Percentiles rank a stretch among this genome's conserved stretches.
phyloP scores from a whole-genome alignment of 371 early-diverging fungal species.

The Syncephalastrum monosporum region DNA sequence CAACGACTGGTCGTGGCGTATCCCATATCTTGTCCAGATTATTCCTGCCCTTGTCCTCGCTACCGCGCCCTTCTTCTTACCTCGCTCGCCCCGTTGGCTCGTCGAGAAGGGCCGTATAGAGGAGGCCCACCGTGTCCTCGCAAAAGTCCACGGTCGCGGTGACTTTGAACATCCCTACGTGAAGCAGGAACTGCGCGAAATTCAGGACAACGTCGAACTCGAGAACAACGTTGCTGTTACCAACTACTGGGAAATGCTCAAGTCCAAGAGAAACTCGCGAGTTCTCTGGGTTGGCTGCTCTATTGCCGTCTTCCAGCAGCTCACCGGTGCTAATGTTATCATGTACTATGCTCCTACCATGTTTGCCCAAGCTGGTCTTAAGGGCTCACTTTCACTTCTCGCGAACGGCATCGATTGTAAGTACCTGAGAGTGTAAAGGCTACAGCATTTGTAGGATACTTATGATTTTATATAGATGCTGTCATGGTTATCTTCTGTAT shows the following conservation, averaged over 20 bases:
- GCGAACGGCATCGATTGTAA: slow-evolving; percentile 65
- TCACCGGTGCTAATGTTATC: slow-evolving; percentile 52
- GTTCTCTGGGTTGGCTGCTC: slow-evolving; percentile 68
- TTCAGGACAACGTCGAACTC: slow-evolving; percentile 66
- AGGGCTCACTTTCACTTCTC: slow-evolving; percentile 44
- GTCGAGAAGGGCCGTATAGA: slow-evolving; percentile 41
- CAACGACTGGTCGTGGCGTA: slow-evolving; percentile 42
- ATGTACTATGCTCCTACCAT: slow-evolving; percentile 62
- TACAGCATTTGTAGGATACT: not conserved
- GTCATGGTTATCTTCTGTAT: slow-evolving; percentile 71
- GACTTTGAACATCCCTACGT: slow-evolving; percentile 59
- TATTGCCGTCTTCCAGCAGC: slow-evolving; percentile 67
- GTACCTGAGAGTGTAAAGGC: slow-evolving; percentile 16
- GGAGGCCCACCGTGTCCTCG: slow-evolving; percentile 75
- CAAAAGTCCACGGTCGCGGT: slow-evolving; percentile 67
- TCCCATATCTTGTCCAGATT: slow-evolving; percentile 54
- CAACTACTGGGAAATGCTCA: slow-evolving; percentile 71
- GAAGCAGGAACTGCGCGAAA: slow-evolving; percentile 72
- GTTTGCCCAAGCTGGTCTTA: slow-evolving; percentile 69
- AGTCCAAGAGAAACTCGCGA: slow-evolving; percentile 58
- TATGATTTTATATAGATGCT: slow-evolving; percentile 59
- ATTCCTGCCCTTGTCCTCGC: slow-evolving; percentile 45
- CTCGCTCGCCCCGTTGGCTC: slow-evolving; percentile 57
- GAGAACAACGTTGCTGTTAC: slow-evolving; percentile 70
- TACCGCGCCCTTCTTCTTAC: slow-evolving; percentile 49